Base-by-base conservation (phyloP, 345 rosid species). In the Gossypium mustelinum region DNA sequence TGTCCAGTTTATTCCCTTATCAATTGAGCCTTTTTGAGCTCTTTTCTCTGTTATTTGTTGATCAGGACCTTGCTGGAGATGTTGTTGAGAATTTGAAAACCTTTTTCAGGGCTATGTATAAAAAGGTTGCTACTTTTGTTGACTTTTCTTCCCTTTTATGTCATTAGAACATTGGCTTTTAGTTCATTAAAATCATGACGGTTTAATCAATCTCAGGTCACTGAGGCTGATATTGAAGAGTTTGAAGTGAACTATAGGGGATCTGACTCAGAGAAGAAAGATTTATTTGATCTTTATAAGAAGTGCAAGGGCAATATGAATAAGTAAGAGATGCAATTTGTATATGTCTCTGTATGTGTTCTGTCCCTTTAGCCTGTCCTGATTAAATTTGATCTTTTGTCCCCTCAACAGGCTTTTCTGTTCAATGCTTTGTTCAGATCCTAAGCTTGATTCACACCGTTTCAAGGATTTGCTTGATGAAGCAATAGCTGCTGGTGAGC, bases 401-500 rank as follows among this genome's bases (percentile, higher is more conserved):
- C 25, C 44, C 16, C 72, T 81, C 75, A 1, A 0, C 84, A 94
- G 97, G 87, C 89, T 89, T 29, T 95, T 96, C 85, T 89, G 94
- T 75, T 96, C 97, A 41, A 91, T 93, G 97, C 92, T 90, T 56
- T 91, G 97, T 84, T 96, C 97, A 2, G 88, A 93, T 75, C 85
- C 90, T 39, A 92, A 88, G 83, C 92, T 93, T 71, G 98, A 96
- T 79, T 96, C 97, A 29, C 97, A 89, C 80, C 94, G 94, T 58
- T 92, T 89, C 82, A 92, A 81, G 88, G 90, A 85, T 81, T 85
- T 92, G 59, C 82, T 96, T 3, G 94, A 87, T 58, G 93, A 86
- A 76, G 88, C 92, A 61, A 84, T 93, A 55, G 84, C 88, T 79
- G 84, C 89, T 1, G 98, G 98, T 89, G 74, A 55, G 78, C 52